Evolutionary conservation across 2,329 filamentous ascomycete species (phyloP), one percentile per base, ranked within the genome.

Genomic region (Aspergillus novoparasiticus): DNA sequence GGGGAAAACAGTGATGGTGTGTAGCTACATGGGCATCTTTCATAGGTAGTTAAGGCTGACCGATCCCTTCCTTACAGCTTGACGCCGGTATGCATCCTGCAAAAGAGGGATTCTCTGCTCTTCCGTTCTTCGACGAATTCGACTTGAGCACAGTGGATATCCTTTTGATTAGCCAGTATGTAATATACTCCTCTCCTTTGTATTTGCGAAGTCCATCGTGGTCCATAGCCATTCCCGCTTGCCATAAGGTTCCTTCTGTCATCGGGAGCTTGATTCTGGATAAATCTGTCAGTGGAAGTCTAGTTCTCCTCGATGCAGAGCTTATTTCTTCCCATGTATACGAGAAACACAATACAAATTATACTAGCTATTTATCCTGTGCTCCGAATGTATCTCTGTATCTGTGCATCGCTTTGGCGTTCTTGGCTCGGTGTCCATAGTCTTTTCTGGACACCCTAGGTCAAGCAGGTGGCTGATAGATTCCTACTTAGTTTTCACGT

Each of bases 131-230:
- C 79, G 95, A 99, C 77, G 94, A 98, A 75, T 99, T 98, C 79
- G 95, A 99, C 76, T 85, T 99, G 23, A 97, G 94, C 80, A 97
- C 93, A 1, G 94, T 99, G 69, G 95, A 99, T 78, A 91, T 99
- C 72, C 90, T 99, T 60, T 85, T 99, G 69, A 97, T 99, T 75
- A 98, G 93, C 89, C 95, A 99, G 95, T 98, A 96, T 91, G 94
- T 89, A 73, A 60, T 66, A 60, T 60, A 64, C 66, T 69, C 58
- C 61, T 65, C 66, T 59, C 67, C 62, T 62, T 69, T 67, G 57
- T 63, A 48, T 66, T 61, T 62, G 57, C 59, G 55, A 57, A 59
- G 41, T 63, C 58, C 48, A 60, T 55, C 32, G 60, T 63, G 28
- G 54, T 56, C 57, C 41, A 36, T 57, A 30, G 58, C 43, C 41